Evolutionary conservation across 1,284 basidiomycete genomes (phyloP).

Genomic region (Sporisorium scitamineum): DNA sequence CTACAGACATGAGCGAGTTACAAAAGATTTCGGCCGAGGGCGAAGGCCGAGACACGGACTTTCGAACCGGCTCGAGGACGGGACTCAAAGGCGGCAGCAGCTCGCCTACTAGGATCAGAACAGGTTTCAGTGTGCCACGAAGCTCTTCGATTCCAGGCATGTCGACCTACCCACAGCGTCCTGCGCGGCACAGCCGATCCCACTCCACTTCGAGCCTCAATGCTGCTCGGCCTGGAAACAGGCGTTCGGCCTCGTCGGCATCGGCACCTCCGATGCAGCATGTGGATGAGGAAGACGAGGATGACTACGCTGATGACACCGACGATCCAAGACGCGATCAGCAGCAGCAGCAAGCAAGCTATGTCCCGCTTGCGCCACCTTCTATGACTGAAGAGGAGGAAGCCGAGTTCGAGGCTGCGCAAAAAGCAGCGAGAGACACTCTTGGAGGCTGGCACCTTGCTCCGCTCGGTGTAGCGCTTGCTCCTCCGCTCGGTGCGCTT

Average conservation of each 20-base stretch:
- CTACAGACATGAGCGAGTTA: constrained; percentile 68
- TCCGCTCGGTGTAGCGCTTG: constrained; percentile 58
- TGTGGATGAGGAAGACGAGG: constrained; percentile 33
- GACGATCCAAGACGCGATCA: constrained; percentile 3
- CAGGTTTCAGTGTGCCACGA: constrained; percentile 17
- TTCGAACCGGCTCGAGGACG: constrained; percentile 21
- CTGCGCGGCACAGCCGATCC: constrained; percentile 31
- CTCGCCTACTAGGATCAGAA: neutral
- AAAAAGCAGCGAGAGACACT: constrained; percentile 29
- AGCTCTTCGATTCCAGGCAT: constrained; percentile 46
- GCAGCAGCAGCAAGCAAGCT: constrained; percentile 13
- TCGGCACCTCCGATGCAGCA: constrained; percentile 44
- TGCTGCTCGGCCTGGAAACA: constrained; percentile 16
- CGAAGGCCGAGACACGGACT: constrained; percentile 15
- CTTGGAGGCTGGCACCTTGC: constrained; percentile 63
- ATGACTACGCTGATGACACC: constrained; percentile 2
- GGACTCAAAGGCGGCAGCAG: constrained; percentile 76
- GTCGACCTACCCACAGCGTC: constrained; percentile 21
- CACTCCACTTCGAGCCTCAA: constrained; percentile 40
- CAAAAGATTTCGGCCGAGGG: constrained; percentile 54
- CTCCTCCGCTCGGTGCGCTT: constrained; percentile 57
- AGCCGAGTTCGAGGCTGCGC: constrained; percentile 79
- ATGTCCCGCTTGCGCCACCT: constrained; percentile 20
- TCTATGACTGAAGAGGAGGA: constrained; percentile 50
- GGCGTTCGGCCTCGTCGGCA: constrained; percentile 22